These are phyloP conservation scores for Leptodermis oblonga DNA, from an alignment of 257 asterid species.

Conservation along the genomic window DNA sequence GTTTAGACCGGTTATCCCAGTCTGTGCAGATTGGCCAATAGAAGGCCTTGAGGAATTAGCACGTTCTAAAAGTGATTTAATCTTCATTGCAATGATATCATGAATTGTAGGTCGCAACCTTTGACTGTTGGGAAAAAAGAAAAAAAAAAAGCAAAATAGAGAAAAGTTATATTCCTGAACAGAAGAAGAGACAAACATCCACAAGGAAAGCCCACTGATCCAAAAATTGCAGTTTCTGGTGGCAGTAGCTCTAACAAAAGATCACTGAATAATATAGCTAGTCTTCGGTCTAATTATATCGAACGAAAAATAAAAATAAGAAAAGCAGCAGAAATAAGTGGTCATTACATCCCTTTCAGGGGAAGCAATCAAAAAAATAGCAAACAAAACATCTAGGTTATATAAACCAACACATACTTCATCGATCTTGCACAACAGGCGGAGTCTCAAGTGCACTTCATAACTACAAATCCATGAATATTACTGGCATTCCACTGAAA, in stretches of 20 bases:
- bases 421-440: neutral
- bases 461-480: neutral
- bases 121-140: constrained; percentile 79
- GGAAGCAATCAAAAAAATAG: neutral
- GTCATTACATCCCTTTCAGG: neutral
- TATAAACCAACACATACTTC: neutral
- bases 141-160: constrained; percentile 10
- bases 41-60: constrained; percentile 50
- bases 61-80: constrained; percentile 75
- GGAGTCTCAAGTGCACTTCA: neutral
- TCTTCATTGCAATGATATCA: constrained; percentile 76
- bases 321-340: neutral
- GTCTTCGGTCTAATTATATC: neutral
- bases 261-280: neutral
- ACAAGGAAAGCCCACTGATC: neutral
- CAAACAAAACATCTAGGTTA: neutral
- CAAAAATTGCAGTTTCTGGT: neutral
- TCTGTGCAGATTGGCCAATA: constrained; percentile 52
- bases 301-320: neutral
- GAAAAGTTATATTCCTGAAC: constrained; percentile 7
- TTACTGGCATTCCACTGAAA: neutral
- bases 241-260: neutral
- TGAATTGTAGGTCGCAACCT: constrained; percentile 90
- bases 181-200: constrained; percentile 9
- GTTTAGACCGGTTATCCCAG: constrained; percentile 59